phyloP scores from a whole-genome alignment of 2,329 filamentous ascomycete species.

The Elsinoe ampelina region DNA sequence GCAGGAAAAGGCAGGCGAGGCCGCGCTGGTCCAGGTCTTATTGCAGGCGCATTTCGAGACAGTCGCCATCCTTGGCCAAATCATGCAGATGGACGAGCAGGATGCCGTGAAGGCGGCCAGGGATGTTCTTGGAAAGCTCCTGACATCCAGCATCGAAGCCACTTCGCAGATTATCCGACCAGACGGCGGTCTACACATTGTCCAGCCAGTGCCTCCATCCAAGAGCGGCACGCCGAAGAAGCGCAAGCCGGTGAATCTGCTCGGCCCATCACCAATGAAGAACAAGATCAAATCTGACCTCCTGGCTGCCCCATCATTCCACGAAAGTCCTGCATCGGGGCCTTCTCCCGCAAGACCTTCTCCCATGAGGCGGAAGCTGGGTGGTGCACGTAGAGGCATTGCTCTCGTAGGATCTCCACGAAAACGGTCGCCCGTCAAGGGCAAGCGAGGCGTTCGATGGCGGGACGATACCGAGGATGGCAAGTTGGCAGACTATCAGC shows the following conservation, averaged over 20 bases:
- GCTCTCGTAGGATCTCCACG: constrained; percentile 61
- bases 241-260: constrained; percentile 42
- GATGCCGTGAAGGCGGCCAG: constrained; percentile 76
- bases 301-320: constrained; percentile 30
- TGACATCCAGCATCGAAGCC: constrained; percentile 65
- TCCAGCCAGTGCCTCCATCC: constrained; percentile 59
- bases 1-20: constrained; percentile 72
- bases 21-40: constrained; percentile 68
- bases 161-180: constrained; percentile 83
- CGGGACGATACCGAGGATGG: constrained; percentile 83
- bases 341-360: constrained; percentile 52
- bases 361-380: constrained; percentile 66
- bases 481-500: constrained; percentile 79
- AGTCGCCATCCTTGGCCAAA: constrained; percentile 70
- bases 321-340: constrained; percentile 20
- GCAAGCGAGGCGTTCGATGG: constrained; percentile 78
- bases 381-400: constrained; percentile 58
- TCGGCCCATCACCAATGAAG: constrained; percentile 41
- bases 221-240: constrained; percentile 70
- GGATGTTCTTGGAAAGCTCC: constrained; percentile 63
- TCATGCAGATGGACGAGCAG: constrained; percentile 71
- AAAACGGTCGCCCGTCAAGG: constrained; percentile 55
- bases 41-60: constrained; percentile 89
- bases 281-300: constrained; percentile 30
- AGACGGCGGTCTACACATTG: constrained; percentile 58